phyloP scores from a whole-genome alignment of 2,329 filamentous ascomycete genomes.

The Clarireedia paspali region DNA sequence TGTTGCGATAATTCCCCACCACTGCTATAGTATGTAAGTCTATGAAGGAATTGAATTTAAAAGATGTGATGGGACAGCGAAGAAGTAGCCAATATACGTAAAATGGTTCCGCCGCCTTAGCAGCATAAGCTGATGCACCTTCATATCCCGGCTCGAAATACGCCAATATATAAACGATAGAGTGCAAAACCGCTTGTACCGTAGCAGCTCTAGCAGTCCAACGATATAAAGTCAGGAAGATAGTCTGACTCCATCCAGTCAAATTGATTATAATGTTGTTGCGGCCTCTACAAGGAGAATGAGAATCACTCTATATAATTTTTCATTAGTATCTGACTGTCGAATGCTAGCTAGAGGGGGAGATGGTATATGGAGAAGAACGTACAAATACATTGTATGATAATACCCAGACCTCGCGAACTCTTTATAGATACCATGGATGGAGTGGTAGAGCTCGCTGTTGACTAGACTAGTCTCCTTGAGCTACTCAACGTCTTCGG shows the following conservation, averaged over 20 bases:
- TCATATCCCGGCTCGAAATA: constrained; percentile 21
- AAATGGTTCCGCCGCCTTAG: background rate
- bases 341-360: too few species aligned
- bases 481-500: background rate
- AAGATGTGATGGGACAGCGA: too few species aligned
- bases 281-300: background rate
- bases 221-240: constrained; percentile 40
- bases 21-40: background rate
- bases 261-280: constrained; percentile 15
- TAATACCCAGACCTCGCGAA: background rate
- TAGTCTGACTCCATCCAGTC: constrained; percentile 37
- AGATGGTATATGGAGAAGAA: background rate
- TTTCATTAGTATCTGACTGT: too few species aligned
- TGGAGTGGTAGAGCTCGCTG: background rate
- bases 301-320: background rate
- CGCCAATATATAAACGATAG: constrained; percentile 32
- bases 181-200: constrained; percentile 39
- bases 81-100: background rate
- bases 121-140: background rate
- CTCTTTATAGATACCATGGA: background rate
- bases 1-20: constrained; percentile 36
- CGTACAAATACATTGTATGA: background rate
- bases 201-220: constrained; percentile 39
- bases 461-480: background rate
- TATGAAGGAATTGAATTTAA: too few species aligned